A percentile compares a stretch with the other conserved stretches of the same genome.
These are phyloP conservation scores for Termitomyces eurrhizus DNA, from an alignment of 768 basidiomycete genomes.

Conservation along the genomic window DNA sequence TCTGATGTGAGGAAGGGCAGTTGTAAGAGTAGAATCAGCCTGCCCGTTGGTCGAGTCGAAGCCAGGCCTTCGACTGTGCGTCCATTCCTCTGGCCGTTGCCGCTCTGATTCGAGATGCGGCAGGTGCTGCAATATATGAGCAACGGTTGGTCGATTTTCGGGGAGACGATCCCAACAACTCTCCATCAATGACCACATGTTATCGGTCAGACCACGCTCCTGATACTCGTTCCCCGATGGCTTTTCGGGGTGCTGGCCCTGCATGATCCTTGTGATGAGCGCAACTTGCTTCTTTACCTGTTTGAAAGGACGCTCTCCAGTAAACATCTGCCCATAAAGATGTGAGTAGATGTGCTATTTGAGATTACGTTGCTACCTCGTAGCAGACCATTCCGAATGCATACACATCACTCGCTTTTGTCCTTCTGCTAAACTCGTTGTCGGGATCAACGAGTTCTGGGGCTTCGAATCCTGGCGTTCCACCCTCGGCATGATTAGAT, in stretches of 20 bases:
- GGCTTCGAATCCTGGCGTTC: constrained; percentile 32
- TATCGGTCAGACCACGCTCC: constrained; percentile 9
- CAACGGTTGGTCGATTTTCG: not conserved
- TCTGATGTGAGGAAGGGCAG: constrained; percentile 1
- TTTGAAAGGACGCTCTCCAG: constrained; percentile 1
- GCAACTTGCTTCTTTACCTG: not conserved
- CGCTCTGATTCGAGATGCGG: not conserved
- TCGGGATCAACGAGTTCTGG: constrained; percentile 30
- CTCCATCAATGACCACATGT: constrained; percentile 10
- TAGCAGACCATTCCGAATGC: constrained; percentile 19
- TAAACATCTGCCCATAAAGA: not conserved
- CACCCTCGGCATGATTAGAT: constrained; percentile 17
- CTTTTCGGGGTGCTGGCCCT: constrained; percentile 1
- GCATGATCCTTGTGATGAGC: not conserved
- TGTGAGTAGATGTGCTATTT: not conserved
- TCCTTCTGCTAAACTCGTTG: constrained; percentile 9
- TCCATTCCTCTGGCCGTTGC: constrained; percentile 4
- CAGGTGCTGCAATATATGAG: constrained; percentile 1
- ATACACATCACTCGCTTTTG: constrained; percentile 14
- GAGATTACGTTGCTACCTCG: constrained; percentile 28
- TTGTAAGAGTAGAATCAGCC: not conserved
- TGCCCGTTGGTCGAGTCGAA: not conserved
- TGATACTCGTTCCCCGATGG: not conserved
- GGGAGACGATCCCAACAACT: constrained; percentile 9
- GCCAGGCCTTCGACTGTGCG: constrained; percentile 1